Evolutionary conservation across 176 grass and related monocot genomes (phyloP).

Genomic region (Eleusine indica): DNA sequence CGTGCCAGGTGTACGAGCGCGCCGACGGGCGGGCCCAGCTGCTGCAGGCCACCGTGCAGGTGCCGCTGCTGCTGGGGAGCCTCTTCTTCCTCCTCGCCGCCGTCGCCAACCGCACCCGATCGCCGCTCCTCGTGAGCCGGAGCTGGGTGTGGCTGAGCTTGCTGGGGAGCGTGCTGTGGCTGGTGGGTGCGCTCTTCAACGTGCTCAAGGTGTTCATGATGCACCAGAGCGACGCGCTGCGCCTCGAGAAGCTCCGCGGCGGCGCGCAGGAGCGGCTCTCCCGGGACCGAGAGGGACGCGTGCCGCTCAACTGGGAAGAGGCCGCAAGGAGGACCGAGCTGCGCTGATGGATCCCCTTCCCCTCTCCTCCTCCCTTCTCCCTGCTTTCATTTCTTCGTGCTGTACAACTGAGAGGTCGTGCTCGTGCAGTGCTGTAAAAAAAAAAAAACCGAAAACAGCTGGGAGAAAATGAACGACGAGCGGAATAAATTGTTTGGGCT

Average conservation of each 20-base stretch:
- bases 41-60: constrained; percentile 68
- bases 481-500: constrained; percentile 15
- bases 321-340: constrained; percentile 33
- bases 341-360: background rate
- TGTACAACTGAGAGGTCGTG: too few species aligned
- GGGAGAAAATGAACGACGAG: background rate
- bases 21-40: constrained; percentile 77
- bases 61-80: constrained; percentile 78
- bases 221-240: constrained; percentile 63
- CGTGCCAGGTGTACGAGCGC: constrained; percentile 87
- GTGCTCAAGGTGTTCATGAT: constrained; percentile 65
- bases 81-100: constrained; percentile 72
- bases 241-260: constrained; percentile 84
- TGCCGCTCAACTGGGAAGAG: constrained; percentile 46
- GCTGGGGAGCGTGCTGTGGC: constrained; percentile 64
- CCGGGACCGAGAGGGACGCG: constrained; percentile 56
- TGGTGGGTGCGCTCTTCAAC: constrained; percentile 61
- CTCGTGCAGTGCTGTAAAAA: too few species aligned
- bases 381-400: too few species aligned
- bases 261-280: constrained; percentile 80
- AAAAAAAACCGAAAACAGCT: too few species aligned
- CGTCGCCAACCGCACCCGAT: constrained; percentile 32
- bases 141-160: constrained; percentile 64
- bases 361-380: too few species aligned
- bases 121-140: constrained; percentile 17